A percentile compares a stretch with the other conserved stretches of the same genome.
Conservation (phyloP, 768 basidiomycete species). For the Termitomyces sp. region DNA sequence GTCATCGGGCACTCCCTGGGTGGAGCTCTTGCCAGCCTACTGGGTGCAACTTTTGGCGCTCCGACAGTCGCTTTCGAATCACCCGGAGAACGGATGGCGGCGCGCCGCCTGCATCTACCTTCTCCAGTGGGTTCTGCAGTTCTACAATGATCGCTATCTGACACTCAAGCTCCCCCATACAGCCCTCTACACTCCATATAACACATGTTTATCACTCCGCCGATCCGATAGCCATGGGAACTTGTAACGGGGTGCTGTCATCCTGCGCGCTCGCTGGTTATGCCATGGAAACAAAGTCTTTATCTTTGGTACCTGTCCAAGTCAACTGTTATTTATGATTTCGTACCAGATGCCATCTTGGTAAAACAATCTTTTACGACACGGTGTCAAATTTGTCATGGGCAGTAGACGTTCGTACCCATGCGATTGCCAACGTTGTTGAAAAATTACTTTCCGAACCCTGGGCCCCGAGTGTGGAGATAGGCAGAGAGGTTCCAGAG, state of each 20-base stretch:
- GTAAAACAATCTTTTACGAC: slow-evolving; percentile 84
- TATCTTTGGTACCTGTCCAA: slow-evolving; percentile 2
- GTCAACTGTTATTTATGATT: not conserved
- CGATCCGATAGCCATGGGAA: slow-evolving; percentile 90
- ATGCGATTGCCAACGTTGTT: slow-evolving; percentile 75
- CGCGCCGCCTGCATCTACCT: slow-evolving; percentile 78
- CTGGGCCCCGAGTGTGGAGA: slow-evolving; percentile 62
- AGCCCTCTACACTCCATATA: slow-evolving; percentile 74
- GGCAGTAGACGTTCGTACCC: slow-evolving; percentile 77
- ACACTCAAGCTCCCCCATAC: not conserved
- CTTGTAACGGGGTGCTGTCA: slow-evolving; percentile 75
- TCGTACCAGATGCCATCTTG: slow-evolving; percentile 68
- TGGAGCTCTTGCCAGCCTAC: slow-evolving; percentile 70
- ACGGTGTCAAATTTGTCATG: slow-evolving; percentile 84
- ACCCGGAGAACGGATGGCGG: slow-evolving; percentile 81
- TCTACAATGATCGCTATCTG: not conserved
- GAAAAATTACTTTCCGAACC: slow-evolving; percentile 64
- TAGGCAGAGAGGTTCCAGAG: slow-evolving; percentile 58
- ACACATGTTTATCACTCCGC: slow-evolving; percentile 94
- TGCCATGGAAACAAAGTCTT: slow-evolving; percentile 73
- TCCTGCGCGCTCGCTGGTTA: slow-evolving; percentile 86
- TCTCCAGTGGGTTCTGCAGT: slow-evolving; percentile 51
- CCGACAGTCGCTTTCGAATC: slow-evolving; percentile 88
- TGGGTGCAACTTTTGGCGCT: slow-evolving; percentile 84
- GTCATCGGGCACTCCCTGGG: slow-evolving; percentile 71